phyloP scores from a whole-genome alignment of 495 filamentous ascomycete genomes.

The Diplogelasinospora grovesii region DNA sequence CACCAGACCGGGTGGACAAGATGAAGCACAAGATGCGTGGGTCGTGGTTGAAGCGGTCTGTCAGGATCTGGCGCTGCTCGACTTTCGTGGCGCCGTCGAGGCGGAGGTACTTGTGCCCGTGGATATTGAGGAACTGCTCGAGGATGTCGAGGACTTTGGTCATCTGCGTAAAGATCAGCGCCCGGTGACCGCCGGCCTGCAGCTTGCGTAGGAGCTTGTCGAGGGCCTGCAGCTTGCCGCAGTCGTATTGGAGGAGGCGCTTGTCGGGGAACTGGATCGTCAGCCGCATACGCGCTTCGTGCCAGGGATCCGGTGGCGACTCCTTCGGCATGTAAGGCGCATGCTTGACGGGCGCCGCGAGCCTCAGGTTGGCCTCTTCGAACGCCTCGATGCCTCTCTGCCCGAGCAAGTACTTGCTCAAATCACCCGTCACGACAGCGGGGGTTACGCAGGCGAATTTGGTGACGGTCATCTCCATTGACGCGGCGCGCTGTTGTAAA shows the following conservation, averaged over 20 bases:
- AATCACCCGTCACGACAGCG: constrained; percentile 71
- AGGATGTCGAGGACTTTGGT: constrained; percentile 97
- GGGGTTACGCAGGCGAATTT: constrained; percentile 91
- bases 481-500: constrained; percentile 60
- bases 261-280: constrained; percentile 97
- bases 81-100: constrained; percentile 93
- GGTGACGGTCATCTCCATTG: constrained; percentile 67
- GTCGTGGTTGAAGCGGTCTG: constrained; percentile 96
- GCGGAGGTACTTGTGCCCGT: constrained; percentile 85
- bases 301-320: constrained; percentile 66
- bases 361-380: constrained; percentile 39
- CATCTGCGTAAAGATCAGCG: constrained; percentile 99
- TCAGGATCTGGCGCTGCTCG: constrained; percentile 90
- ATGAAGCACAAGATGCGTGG: constrained; percentile 90
- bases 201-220: constrained; percentile 80
- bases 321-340: constrained; percentile 48
- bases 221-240: constrained; percentile 90
- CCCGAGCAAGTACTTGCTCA: constrained; percentile 60
- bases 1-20: constrained; percentile 87
- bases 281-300: constrained; percentile 85
- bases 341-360: constrained; percentile 39
- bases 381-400: constrained; percentile 53
- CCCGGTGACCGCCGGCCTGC: constrained; percentile 84
- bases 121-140: constrained; percentile 96
- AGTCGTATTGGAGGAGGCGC: constrained; percentile 92